phyloP scores from a whole-genome alignment of 75 land plant species.

The Picea glauca region DNA sequence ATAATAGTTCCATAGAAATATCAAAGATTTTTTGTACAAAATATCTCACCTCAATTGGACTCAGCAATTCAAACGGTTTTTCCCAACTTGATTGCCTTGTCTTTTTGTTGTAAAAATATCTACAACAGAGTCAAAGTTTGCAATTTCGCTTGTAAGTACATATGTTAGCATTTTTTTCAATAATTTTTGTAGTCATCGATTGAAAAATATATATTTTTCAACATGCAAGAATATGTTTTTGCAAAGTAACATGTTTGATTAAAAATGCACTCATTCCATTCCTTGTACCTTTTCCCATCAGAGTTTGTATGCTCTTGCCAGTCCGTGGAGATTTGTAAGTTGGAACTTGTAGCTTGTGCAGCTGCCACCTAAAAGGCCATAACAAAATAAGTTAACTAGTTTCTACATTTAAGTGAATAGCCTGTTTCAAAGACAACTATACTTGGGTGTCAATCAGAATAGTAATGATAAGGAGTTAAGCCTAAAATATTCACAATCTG shows the following conservation, averaged over 20 bases:
- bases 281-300: conserved; percentile 71
- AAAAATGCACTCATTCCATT: not conserved
- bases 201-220: not conserved
- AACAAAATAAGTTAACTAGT: not conserved
- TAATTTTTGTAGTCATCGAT: not conserved
- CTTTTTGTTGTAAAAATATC: conserved; percentile 91
- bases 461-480: not conserved
- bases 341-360: conserved; percentile 12
- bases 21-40: not conserved
- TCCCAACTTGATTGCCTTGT: conserved; percentile 94
- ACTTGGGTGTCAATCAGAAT: not conserved
- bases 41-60: conserved; percentile 79
- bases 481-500: not conserved
- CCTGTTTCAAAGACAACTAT: not conserved
- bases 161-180: not conserved
- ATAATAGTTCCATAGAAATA: not conserved
- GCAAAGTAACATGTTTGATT: not conserved
- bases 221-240: not conserved
- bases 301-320: conserved; percentile 74
- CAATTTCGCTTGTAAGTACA: not conserved
- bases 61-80: conserved; percentile 89
- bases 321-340: conserved; percentile 37
- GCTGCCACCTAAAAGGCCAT: conserved; percentile 17
- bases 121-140: conserved; percentile 14
- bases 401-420: not conserved